Percentiles rank a stretch among this genome's conserved stretches.
These are phyloP conservation scores for Trypanosoma cruzi DNA, from an alignment of 208 protist genomes.

Conservation along the genomic window DNA sequence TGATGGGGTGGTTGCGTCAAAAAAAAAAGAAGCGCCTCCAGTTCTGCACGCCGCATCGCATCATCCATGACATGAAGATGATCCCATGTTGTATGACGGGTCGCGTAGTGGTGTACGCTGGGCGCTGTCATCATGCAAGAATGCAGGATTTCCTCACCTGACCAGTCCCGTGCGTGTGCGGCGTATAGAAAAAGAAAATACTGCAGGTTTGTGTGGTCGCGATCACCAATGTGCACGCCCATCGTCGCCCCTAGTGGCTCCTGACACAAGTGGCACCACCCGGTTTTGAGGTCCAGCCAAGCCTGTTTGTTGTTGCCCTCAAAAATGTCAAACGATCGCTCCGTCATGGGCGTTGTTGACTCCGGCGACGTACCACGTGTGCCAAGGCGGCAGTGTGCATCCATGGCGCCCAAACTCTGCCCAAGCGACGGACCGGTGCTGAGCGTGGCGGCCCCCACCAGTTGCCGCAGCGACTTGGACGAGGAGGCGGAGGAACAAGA, in stretches of 20 bases:
- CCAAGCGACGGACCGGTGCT: not conserved
- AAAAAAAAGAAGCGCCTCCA: constrained; percentile 72
- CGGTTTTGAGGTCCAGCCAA: constrained; percentile 64
- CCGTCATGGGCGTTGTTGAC: constrained; percentile 27
- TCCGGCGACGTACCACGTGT: constrained; percentile 46
- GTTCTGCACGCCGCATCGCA: constrained; percentile 70
- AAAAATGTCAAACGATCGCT: constrained; percentile 41
- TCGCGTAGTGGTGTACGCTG: constrained; percentile 56
- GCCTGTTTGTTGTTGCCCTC: constrained; percentile 83
- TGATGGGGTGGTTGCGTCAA: constrained; percentile 71
- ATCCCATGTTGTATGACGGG: constrained; percentile 47
- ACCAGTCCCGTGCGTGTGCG: constrained; percentile 21
- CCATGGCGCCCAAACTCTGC: constrained; percentile 24
- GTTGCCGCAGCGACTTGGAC: constrained; percentile 16
- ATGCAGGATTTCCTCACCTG: constrained; percentile 26
- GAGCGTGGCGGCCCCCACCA: constrained; percentile 19
- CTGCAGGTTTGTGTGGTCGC: constrained; percentile 83
- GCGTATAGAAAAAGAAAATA: constrained; percentile 87
- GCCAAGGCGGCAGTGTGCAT: constrained; percentile 34
- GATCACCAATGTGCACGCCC: constrained; percentile 66
- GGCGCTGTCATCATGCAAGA: constrained; percentile 31
- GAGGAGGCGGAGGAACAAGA: not conserved
- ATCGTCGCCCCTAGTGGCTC: constrained; percentile 68
- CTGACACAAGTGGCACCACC: constrained; percentile 86
- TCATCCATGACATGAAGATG: constrained; percentile 81